Evolutionary conservation across 2,329 filamentous ascomycete genomes (phyloP).

Genomic region (Pseudonectria buxi): DNA sequence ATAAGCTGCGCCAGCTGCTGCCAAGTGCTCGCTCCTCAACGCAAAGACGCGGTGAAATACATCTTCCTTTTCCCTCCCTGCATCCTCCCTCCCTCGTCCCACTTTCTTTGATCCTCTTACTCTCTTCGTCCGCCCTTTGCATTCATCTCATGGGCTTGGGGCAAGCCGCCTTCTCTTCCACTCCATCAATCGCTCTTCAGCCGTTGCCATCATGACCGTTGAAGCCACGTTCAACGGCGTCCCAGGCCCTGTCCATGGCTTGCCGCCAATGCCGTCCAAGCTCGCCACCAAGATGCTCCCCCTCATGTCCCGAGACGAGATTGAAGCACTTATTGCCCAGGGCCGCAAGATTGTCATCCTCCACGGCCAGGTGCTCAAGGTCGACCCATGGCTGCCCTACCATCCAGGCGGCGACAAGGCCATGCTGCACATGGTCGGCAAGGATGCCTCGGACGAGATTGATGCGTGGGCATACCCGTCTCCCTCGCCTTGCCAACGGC

Average conservation of each 20-base stretch:
- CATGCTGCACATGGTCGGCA: constrained; percentile 87
- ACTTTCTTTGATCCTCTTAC: too few species aligned
- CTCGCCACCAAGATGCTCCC: constrained; percentile 25
- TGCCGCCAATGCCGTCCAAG: constrained; percentile 10
- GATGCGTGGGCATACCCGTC: constrained; percentile 74
- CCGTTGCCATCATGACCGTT: too few species aligned
- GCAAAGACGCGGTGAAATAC: not conserved
- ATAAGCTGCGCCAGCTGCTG: not conserved
- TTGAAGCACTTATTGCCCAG: constrained; percentile 73
- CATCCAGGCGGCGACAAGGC: constrained; percentile 90
- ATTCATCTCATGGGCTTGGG: too few species aligned
- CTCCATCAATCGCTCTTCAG: too few species aligned
- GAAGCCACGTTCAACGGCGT: not conserved
- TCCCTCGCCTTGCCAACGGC: constrained; percentile 3
- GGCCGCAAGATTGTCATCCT: constrained; percentile 76
- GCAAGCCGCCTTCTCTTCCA: too few species aligned
- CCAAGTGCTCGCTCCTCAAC: not conserved
- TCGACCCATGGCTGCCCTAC: constrained; percentile 80
- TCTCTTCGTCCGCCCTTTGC: too few species aligned
- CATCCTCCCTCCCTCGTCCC: not conserved
- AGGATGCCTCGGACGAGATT: constrained; percentile 91
- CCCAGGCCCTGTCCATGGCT: constrained; percentile 3
- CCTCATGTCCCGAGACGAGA: constrained; percentile 30
- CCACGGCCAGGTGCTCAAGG: constrained; percentile 73
- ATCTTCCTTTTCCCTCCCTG: not conserved